These are phyloP conservation scores for Spironucleus salmonicida DNA, from an alignment of 208 protist species.

Conservation along the genomic window DNA sequence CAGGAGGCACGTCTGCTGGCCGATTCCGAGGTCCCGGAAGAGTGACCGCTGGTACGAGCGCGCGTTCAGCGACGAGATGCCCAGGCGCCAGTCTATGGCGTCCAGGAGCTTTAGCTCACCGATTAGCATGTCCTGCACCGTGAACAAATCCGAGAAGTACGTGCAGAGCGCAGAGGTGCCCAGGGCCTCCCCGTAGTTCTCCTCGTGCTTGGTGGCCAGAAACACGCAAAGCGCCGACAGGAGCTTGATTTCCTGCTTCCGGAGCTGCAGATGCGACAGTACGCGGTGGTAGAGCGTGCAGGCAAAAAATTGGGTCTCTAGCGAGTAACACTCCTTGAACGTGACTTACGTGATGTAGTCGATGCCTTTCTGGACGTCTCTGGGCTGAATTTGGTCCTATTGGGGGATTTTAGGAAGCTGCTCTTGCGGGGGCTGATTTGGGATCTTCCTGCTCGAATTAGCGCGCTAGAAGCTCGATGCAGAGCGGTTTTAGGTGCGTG, in stretches of 20 bases:
- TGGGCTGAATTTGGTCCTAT: not conserved
- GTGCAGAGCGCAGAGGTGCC: not conserved
- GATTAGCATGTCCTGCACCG: not conserved
- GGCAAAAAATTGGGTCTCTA: slow-evolving; percentile 26
- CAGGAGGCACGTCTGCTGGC: not conserved
- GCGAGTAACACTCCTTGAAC: slow-evolving; percentile 12
- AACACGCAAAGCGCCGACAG: slow-evolving; percentile 13
- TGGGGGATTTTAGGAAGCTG: not conserved
- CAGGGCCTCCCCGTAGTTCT: slow-evolving; percentile 26
- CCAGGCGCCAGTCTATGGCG: not conserved
- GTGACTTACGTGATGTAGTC: slow-evolving; percentile 13
- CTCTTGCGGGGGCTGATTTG: not conserved
- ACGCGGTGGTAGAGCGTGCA: slow-evolving; percentile 14
- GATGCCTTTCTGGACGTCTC: slow-evolving; percentile 14
- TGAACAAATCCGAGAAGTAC: slow-evolving; percentile 14
- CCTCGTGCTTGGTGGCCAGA: slow-evolving; percentile 17
- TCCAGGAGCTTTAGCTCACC: slow-evolving; percentile 11
- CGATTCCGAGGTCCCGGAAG: slow-evolving; percentile 19
- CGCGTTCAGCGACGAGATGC: not conserved
- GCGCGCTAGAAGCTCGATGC: not conserved
- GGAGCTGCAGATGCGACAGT: not conserved
- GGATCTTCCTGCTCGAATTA: not conserved
- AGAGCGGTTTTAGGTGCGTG: not conserved
- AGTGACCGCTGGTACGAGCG: not conserved
- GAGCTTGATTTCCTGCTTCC: not conserved